phyloP scores from a whole-genome alignment of 2,329 filamentous ascomycete genomes.

The Sporothrix phasma region DNA sequence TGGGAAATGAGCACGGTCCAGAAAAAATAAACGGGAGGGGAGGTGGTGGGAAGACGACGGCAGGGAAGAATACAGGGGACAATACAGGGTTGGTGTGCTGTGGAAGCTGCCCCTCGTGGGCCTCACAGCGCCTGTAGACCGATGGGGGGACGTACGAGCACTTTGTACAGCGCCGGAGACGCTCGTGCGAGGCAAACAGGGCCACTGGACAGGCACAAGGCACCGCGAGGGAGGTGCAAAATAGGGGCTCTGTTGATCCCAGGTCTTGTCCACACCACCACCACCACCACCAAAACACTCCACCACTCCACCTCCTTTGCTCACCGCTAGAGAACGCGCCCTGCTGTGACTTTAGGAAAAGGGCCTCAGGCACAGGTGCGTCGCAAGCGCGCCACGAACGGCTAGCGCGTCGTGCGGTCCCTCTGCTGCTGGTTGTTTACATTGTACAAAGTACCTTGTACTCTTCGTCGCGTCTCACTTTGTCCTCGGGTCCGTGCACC shows the following conservation, averaged over 20 bases:
- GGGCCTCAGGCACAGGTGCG: constrained; percentile 17
- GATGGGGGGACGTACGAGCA: too few relatives aligned
- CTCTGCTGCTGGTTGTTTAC: constrained; percentile 5
- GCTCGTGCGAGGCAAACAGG: background rate
- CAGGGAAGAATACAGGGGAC: background rate
- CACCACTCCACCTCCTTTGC: too few relatives aligned
- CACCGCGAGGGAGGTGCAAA: background rate
- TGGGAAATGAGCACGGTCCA: constrained; percentile 15
- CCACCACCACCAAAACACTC: background rate
- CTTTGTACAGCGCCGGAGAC: background rate
- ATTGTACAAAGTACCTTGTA: too few relatives aligned
- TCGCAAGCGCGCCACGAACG: constrained; percentile 2
- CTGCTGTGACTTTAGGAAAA: background rate
- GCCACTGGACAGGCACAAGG: background rate
- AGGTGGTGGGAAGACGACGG: background rate
- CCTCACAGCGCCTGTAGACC: too few relatives aligned
- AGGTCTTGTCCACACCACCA: background rate
- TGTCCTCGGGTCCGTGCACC: constrained; percentile 14
- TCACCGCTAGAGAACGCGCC: background rate
- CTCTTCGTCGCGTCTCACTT: constrained; percentile 10
- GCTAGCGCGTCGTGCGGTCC: background rate
- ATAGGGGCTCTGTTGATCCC: background rate
- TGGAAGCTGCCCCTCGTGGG: background rate
- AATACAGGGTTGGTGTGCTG: constrained; percentile 4
- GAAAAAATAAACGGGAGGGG: constrained; percentile 4